Percentiles rank a stretch among this genome's conserved stretches.
These are phyloP conservation scores for Aspergillus leporis DNA, from an alignment of 495 filamentous ascomycete genomes.

Conservation along the genomic window DNA sequence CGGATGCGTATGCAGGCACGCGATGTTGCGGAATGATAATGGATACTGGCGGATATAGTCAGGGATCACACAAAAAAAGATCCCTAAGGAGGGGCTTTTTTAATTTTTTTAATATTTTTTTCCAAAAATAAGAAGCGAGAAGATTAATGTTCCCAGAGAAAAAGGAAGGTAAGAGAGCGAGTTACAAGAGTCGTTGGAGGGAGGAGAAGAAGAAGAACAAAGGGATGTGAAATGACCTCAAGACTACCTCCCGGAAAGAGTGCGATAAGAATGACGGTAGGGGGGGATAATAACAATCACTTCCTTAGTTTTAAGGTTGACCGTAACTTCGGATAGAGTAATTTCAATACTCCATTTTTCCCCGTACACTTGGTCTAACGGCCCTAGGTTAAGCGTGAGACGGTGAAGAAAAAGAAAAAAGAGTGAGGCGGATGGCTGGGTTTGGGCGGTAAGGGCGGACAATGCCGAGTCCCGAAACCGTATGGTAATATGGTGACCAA, in stretches of 20 bases:
- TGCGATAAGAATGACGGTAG: constrained; percentile 7
- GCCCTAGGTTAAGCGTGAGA: constrained; percentile 4
- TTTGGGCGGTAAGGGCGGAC: constrained; percentile 15
- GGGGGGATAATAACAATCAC: background rate
- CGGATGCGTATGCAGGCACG: constrained; percentile 33
- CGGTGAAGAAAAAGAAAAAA: background rate
- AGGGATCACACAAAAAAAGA: background rate
- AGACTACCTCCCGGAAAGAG: background rate
- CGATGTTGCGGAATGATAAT: constrained; percentile 20
- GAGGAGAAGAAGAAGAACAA: constrained; percentile 2
- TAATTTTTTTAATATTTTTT: too few relatives aligned
- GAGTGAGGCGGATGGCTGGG: constrained; percentile 7
- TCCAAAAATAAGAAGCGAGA: background rate
- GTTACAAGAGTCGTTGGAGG: too few relatives aligned
- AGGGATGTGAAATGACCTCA: constrained; percentile 7
- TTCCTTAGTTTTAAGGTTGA: constrained; percentile 10
- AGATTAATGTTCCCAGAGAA: background rate
- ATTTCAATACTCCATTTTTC: constrained; percentile 7
- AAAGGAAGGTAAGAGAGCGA: background rate
- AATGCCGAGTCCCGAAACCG: constrained; percentile 14
- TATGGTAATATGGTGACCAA: background rate
- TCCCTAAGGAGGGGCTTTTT: background rate
- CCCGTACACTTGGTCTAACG: background rate
- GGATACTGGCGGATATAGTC: background rate
- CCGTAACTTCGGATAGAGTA: constrained; percentile 11